Conservation (phyloP, 2,329 filamentous ascomycete species). For the Malbranchea cinnamomea region DNA sequence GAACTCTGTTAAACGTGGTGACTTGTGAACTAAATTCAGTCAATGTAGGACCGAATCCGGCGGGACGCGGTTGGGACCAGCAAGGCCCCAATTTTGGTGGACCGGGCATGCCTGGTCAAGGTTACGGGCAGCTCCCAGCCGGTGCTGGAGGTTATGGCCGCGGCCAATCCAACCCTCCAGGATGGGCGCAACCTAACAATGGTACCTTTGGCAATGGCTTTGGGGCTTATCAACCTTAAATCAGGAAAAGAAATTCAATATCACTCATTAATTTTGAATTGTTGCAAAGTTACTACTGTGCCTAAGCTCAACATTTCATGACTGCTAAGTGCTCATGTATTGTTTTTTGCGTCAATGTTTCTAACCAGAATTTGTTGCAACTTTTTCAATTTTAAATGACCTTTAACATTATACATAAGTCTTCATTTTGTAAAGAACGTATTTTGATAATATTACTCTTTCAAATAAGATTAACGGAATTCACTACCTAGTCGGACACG, state of each 20-base stretch:
- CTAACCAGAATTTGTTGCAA: too few relatives aligned
- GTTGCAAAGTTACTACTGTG: neutral
- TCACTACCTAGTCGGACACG: too few relatives aligned
- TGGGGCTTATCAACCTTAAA: conserved; percentile 45
- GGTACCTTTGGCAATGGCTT: conserved; percentile 40
- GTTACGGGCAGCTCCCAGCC: conserved; percentile 51
- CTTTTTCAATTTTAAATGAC: too few relatives aligned
- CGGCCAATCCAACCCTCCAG: conserved; percentile 43
- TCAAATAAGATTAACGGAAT: too few relatives aligned
- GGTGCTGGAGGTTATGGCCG: conserved; percentile 77
- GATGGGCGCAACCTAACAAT: conserved; percentile 38
- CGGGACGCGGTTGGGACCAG: conserved; percentile 42
- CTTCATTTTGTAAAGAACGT: too few relatives aligned
- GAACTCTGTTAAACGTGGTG: conserved; percentile 1
- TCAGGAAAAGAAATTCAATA: too few relatives aligned
- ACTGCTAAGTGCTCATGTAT: neutral
- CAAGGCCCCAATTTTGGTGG: conserved; percentile 36
- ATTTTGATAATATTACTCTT: too few relatives aligned
- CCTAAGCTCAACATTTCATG: conserved; percentile 2
- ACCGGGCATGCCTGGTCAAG: conserved; percentile 29
- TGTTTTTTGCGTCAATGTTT: too few relatives aligned
- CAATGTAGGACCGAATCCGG: conserved; percentile 37
- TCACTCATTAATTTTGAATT: conserved; percentile 1
- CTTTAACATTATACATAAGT: too few relatives aligned
- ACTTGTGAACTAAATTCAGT: neutral